These are phyloP conservation scores for Calonectria hongkongensis DNA, from an alignment of 2,329 filamentous ascomycete species.

Conservation along the genomic window DNA sequence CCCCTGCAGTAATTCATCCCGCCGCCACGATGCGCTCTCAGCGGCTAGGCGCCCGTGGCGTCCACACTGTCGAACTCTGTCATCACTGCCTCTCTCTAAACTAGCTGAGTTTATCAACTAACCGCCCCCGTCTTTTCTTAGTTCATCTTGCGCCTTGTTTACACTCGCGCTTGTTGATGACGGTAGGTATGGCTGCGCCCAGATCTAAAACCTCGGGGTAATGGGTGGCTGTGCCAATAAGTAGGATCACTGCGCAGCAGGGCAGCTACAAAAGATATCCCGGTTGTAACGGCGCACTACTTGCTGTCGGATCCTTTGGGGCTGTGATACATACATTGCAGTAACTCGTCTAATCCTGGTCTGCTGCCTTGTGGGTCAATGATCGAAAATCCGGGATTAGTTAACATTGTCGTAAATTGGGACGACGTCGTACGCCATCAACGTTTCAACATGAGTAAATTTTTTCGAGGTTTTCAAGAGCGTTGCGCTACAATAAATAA, in stretches of 20 bases:
- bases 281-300: not conserved
- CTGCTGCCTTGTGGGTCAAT: not conserved
- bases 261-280: not conserved
- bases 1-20: not conserved
- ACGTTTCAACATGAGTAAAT: too few species aligned
- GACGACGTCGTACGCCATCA: too few species aligned
- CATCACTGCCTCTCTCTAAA: not conserved
- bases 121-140: not conserved
- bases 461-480: too few species aligned
- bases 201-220: not conserved
- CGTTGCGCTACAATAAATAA: too few species aligned
- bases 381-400: too few species aligned
- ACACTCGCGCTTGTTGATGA: not conserved
- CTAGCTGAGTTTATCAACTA: not conserved
- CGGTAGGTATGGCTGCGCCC: not conserved
- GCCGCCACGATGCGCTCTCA: not conserved
- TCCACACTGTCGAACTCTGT: conserved; percentile 8
- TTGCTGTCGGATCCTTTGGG: conserved; percentile 9
- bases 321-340: conserved; percentile 8
- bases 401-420: too few species aligned
- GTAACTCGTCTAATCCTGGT: conserved; percentile 6
- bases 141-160: not conserved
- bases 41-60: conserved; percentile 14
- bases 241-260: not conserved
- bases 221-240: not conserved